Evolutionary conservation across 2,329 filamentous ascomycete species (phyloP).

Genomic region (Mycosphaerella arachidis): DNA sequence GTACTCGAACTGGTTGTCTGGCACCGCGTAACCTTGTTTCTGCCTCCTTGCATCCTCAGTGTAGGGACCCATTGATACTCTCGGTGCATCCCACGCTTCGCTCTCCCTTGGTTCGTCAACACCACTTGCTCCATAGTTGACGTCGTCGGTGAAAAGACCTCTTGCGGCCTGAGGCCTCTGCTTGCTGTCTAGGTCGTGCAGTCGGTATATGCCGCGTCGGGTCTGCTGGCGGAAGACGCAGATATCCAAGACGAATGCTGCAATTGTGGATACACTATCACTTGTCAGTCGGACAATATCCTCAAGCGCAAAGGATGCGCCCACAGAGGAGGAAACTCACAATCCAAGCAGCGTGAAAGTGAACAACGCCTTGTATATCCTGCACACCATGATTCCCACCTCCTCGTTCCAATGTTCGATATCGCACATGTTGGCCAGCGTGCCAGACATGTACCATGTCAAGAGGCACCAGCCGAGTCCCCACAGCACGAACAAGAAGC

Average conservation of each 20-base stretch:
- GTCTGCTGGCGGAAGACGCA: conserved; percentile 44
- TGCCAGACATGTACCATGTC: conserved; percentile 51
- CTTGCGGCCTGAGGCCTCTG: conserved; percentile 21
- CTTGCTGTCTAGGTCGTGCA: conserved; percentile 40
- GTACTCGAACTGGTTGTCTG: conserved; percentile 42
- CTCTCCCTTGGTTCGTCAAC: conserved; percentile 23
- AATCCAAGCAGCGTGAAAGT: conserved; percentile 50
- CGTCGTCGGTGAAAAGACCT: conserved; percentile 27
- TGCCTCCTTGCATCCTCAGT: conserved; percentile 22
- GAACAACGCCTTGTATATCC: conserved; percentile 58
- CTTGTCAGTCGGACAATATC: background rate
- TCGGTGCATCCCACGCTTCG: conserved; percentile 32
- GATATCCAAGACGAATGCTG: conserved; percentile 49
- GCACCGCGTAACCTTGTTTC: conserved; percentile 38
- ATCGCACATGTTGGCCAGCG: conserved; percentile 45
- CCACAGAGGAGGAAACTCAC: conserved; percentile 26
- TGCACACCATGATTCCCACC: conserved; percentile 53
- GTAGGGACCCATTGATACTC: conserved; percentile 27
- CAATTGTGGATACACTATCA: conserved; percentile 43
- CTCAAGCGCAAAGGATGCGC: background rate
- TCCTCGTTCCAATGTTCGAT: conserved; percentile 50
- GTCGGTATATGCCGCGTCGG: conserved; percentile 46
- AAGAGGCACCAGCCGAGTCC: conserved; percentile 49
- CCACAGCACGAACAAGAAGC: conserved; percentile 49
- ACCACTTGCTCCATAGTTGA: conserved; percentile 12